Evolutionary conservation across 257 asterid species (phyloP).

Genomic region (Nicotiana noctiflora): DNA sequence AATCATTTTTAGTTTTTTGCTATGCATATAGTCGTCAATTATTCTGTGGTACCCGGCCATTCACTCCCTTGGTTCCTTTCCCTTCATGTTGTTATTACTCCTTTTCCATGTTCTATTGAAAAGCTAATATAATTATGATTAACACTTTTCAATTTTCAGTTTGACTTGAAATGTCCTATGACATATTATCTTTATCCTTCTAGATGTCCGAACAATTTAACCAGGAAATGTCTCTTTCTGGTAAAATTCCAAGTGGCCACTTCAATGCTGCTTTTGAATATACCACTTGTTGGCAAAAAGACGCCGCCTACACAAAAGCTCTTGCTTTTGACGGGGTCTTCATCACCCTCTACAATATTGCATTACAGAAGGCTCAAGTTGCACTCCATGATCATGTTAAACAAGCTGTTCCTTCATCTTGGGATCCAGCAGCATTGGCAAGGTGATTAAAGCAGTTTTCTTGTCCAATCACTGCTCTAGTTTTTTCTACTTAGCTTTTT

Average conservation of each 20-base stretch:
- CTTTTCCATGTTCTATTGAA: not conserved
- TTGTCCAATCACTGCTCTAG: not conserved
- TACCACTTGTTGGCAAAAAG: slow-evolving; percentile 92
- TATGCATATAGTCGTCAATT: not conserved
- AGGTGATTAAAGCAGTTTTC: slow-evolving; percentile 32
- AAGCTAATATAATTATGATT: too few species aligned
- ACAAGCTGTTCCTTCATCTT: slow-evolving; percentile 78
- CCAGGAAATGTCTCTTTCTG: slow-evolving; percentile 76
- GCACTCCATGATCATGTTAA: slow-evolving; percentile 71
- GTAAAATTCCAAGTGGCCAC: slow-evolving; percentile 86
- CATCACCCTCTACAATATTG: slow-evolving; percentile 70
- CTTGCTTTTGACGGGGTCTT: slow-evolving; percentile 91
- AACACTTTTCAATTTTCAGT: not conserved
- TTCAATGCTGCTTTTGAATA: slow-evolving; percentile 91
- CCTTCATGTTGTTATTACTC: not conserved
- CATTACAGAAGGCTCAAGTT: slow-evolving; percentile 84
- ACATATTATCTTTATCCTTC: not conserved
- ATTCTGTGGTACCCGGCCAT: not conserved
- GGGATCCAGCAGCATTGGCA: slow-evolving; percentile 92
- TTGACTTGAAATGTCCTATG: not conserved
- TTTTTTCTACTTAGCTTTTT: not conserved
- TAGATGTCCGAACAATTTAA: slow-evolving; percentile 96
- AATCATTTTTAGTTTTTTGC: not conserved
- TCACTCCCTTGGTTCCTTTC: not conserved
- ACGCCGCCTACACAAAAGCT: slow-evolving; percentile 70